A percentile compares a stretch with the other conserved stretches of the same genome.
These are phyloP conservation scores for Wickerhamiella galacta DNA, from an alignment of 805 yeast species.

Conservation along the genomic window DNA sequence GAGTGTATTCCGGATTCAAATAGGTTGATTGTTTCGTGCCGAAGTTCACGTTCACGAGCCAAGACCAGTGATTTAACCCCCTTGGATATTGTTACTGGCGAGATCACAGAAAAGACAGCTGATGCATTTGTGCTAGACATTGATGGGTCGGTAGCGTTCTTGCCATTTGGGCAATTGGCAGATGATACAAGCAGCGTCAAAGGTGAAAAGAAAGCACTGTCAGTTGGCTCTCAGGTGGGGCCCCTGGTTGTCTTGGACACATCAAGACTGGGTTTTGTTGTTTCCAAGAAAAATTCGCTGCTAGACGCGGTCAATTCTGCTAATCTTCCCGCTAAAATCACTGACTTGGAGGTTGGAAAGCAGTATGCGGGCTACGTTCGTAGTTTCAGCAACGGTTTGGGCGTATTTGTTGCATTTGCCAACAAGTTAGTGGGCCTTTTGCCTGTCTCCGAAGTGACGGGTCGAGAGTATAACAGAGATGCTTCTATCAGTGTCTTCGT, in stretches of 20 bases:
- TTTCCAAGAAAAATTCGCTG: slow-evolving; percentile 49
- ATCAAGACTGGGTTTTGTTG: slow-evolving; percentile 38
- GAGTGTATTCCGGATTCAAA: slow-evolving; percentile 35
- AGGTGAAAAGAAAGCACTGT: slow-evolving; percentile 50
- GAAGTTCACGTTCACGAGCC: slow-evolving; percentile 14
- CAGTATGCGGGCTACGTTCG: slow-evolving; percentile 58
- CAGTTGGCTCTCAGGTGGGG: slow-evolving; percentile 42
- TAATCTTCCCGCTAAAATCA: slow-evolving; percentile 39
- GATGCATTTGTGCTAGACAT: slow-evolving; percentile 56
- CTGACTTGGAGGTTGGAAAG: slow-evolving; percentile 37
- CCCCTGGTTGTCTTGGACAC: slow-evolving; percentile 49
- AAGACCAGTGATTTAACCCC: slow-evolving; percentile 4
- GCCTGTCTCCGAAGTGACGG: slow-evolving; percentile 40
- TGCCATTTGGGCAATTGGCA: slow-evolving; percentile 27
- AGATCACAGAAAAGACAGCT: slow-evolving; percentile 55
- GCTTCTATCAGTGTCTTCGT: slow-evolving; percentile 63
- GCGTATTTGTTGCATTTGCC: slow-evolving; percentile 71
- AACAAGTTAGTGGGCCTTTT: slow-evolving; percentile 71
- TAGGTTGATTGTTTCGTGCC: slow-evolving; percentile 57
- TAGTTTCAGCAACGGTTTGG: slow-evolving; percentile 51
- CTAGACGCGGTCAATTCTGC: slow-evolving; percentile 42
- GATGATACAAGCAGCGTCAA: slow-evolving; percentile 69
- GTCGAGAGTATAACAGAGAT: slow-evolving; percentile 38
- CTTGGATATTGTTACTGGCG: slow-evolving; percentile 33
- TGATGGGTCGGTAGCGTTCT: slow-evolving; percentile 33